These are phyloP conservation scores for Gnomoniopsis sp. DNA, from an alignment of 2,329 filamentous ascomycete genomes.

Conservation along the genomic window DNA sequence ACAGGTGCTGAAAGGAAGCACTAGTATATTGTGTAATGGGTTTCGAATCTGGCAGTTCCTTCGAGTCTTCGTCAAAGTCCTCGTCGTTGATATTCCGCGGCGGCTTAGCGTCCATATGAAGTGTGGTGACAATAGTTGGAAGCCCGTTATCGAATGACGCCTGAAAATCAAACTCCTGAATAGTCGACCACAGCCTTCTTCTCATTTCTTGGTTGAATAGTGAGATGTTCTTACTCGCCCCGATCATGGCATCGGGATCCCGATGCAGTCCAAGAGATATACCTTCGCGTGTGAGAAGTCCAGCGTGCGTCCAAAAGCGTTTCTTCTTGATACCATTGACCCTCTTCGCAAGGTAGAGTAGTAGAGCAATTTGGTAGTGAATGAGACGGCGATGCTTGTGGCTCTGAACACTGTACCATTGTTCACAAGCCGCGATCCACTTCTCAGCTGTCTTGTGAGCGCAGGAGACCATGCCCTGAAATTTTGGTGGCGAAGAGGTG, in stretches of 20 bases:
- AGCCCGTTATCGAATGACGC: conserved; percentile 59
- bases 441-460: conserved; percentile 52
- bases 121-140: conserved; percentile 54
- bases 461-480: conserved; percentile 56
- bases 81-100: conserved; percentile 58
- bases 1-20: conserved; percentile 56
- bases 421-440: conserved; percentile 55
- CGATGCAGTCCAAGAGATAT: conserved; percentile 58
- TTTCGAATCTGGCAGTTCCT: conserved; percentile 48
- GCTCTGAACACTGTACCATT: conserved; percentile 53
- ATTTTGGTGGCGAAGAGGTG: conserved; percentile 41
- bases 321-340: conserved; percentile 65
- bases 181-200: conserved; percentile 57
- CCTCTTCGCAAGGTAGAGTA: conserved; percentile 58
- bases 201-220: conserved; percentile 62
- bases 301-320: conserved; percentile 57
- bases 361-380: conserved; percentile 58
- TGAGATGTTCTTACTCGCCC: conserved; percentile 43
- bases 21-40: conserved; percentile 53
- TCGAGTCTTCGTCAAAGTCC: conserved; percentile 52
- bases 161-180: conserved; percentile 61
- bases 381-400: conserved; percentile 59
- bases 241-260: conserved; percentile 51
- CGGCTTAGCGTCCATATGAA: conserved; percentile 53
- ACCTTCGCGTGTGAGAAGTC: conserved; percentile 54